Evolutionary conservation across 73 alveolate species (phyloP).

Genomic region (Paramecium tetraurelia): DNA sequence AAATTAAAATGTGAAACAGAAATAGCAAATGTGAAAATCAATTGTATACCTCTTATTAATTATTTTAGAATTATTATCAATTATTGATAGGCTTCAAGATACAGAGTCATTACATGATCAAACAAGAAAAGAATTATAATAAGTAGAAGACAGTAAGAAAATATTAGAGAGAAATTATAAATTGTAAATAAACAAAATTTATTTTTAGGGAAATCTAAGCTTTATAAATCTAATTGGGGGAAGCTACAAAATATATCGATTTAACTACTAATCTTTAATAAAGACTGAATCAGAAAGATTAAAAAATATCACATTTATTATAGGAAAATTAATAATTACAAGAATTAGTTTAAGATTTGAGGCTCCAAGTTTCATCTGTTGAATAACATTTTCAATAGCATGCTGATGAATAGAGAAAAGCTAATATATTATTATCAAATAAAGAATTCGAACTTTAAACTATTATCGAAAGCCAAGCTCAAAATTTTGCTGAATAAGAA

Average conservation of each 20-base stretch:
- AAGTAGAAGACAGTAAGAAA: neutral
- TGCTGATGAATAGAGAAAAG: neutral
- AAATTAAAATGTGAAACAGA: neutral
- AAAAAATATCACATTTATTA: neutral
- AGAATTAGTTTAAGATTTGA: constrained; percentile 4
- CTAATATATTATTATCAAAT: neutral
- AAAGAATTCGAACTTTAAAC: neutral
- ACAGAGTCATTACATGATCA: neutral
- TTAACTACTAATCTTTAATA: neutral
- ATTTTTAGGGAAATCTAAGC: neutral
- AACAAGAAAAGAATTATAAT: neutral
- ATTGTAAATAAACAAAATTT: neutral
- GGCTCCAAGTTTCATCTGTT: neutral
- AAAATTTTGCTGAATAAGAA: neutral
- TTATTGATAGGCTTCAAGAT: neutral
- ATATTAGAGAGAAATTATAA: neutral
- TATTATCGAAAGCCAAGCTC: neutral
- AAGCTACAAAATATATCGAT: constrained; percentile 6
- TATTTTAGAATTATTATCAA: neutral
- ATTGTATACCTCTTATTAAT: neutral
- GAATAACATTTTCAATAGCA: neutral
- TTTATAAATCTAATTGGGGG: neutral
- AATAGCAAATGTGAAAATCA: neutral
- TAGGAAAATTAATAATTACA: neutral
- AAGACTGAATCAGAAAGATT: neutral